Percentiles rank a stretch among this genome's conserved stretches.
These are phyloP conservation scores for Candida tammaniensis DNA, from an alignment of 805 yeast species.

Conservation along the genomic window DNA sequence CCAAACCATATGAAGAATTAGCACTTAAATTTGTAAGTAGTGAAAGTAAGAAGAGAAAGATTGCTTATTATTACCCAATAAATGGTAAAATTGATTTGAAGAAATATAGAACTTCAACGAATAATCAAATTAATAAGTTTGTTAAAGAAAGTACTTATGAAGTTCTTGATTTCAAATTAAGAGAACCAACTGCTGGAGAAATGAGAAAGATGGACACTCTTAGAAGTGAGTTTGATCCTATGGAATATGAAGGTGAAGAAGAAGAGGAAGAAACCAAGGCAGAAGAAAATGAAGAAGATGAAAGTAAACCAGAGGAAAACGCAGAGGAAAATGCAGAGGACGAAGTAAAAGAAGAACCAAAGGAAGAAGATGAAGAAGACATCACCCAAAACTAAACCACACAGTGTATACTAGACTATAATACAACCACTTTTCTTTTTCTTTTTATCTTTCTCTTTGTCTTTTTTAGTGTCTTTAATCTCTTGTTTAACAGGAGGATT, in stretches of 20 bases:
- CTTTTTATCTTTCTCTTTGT: constrained; percentile 9
- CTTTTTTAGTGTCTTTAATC: constrained; percentile 3
- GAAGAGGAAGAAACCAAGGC: constrained; percentile 41
- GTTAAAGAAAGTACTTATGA: constrained; percentile 59
- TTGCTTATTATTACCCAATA: constrained; percentile 77
- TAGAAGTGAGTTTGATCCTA: constrained; percentile 74
- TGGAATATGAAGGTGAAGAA: constrained; percentile 68
- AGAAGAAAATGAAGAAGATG: constrained; percentile 21
- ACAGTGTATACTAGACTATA: constrained; percentile 19
- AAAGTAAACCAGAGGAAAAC: constrained; percentile 2
- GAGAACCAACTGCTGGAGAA: constrained; percentile 75
- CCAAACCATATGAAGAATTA: constrained; percentile 58
- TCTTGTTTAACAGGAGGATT: constrained; percentile 4
- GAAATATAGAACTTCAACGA: constrained; percentile 73
- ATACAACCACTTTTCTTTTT: constrained; percentile 20
- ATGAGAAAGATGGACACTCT: constrained; percentile 61
- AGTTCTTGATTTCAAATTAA: constrained; percentile 56
- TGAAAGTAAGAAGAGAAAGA: constrained; percentile 40
- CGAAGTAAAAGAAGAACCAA: constrained; percentile 1
- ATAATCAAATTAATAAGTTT: constrained; percentile 49
- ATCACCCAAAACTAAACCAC: too few species aligned
- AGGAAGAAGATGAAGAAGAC: not conserved
- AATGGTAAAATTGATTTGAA: constrained; percentile 76
- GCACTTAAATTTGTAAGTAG: constrained; percentile 56
- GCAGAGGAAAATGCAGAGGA: constrained; percentile 9